phyloP scores from a whole-genome alignment of 2,329 filamentous ascomycete genomes.

The Xylaria sp. region DNA sequence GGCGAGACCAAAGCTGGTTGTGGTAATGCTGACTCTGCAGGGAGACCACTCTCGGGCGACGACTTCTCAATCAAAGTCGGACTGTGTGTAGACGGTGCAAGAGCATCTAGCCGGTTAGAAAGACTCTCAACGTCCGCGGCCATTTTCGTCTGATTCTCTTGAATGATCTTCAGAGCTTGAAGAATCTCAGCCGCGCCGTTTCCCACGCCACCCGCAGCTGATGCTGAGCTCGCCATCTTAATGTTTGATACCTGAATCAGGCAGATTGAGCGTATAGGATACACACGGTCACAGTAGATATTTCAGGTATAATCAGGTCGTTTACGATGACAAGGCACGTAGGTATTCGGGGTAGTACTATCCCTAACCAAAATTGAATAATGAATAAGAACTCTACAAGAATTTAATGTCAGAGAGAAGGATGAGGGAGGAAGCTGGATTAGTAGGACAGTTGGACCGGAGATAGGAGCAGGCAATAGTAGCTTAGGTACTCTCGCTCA shows the following conservation, averaged over 20 bases:
- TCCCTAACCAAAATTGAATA: conserved; percentile 6
- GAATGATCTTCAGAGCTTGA: conserved; percentile 46
- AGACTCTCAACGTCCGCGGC: conserved; percentile 46
- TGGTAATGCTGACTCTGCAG: conserved; percentile 34
- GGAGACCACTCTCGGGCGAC: conserved; percentile 31
- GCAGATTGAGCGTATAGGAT: conserved; percentile 20
- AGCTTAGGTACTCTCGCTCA: conserved; percentile 22
- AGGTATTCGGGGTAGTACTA: neutral
- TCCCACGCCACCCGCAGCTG: conserved; percentile 38
- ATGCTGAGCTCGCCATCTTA: conserved; percentile 46
- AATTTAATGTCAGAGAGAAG: conserved; percentile 5
- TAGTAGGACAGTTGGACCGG: conserved; percentile 22
- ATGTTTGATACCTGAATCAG: conserved; percentile 10
- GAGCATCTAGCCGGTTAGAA: conserved; percentile 47
- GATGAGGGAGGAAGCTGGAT: neutral
- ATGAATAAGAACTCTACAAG: conserved; percentile 8
- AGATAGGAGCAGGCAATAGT: conserved; percentile 1
- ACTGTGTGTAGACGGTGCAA: conserved; percentile 43
- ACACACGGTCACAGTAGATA: conserved; percentile 9
- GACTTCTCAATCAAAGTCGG: conserved; percentile 38
- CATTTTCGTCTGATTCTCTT: conserved; percentile 47
- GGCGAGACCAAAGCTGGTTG: conserved; percentile 41
- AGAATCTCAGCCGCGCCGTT: conserved; percentile 46
- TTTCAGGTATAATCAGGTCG: conserved; percentile 3
- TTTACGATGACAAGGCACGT: conserved; percentile 8